Evolutionary conservation across 1,284 basidiomycete genomes (phyloP), one percentile per base, ranked within the genome.

Genomic region (Heliocybe sulcata): DNA sequence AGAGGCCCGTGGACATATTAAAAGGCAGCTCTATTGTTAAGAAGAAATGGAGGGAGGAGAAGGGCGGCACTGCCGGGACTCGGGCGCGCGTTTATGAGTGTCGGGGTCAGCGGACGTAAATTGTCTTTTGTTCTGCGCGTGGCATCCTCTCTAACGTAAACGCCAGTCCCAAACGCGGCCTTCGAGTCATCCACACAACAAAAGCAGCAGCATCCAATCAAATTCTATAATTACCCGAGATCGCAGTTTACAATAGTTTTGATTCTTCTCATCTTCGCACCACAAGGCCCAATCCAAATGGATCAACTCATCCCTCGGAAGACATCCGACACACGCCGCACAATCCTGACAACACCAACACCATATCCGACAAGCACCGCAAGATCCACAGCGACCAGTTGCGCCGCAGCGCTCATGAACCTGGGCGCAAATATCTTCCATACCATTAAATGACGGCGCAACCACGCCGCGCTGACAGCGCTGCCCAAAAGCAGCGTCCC

Each of bases 391-490:
- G 73, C 75, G 2, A 82, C 35, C 27, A 87, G 61, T 16, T 73
- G 72, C 2, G 75, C 65, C 0, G 79, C 89, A 0, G 82, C 87
- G 14, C 83, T 68, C 87, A 98, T 95, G 67, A 95, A 96, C 57
- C 95, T 75, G 52, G 97, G 97, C 27, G 94, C 94, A 67, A 98
- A 99, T 3, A 98, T 87, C 72, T 98, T 98, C 94, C 96, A 99
- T 35, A 98, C 94, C 95, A 99, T 98, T 61, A 99, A 70, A 69
- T 99, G 97, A 42, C 96, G 69, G 55, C 94, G 71, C 54, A 98
- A 75, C 65, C 84, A 81, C 2, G 89, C 87, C 0, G 93, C 86
- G 57, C 85, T 87, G 3, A 83, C 68, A 2, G 92, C 85, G 9
- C 83, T 82, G 2, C 88, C 83, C 4, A 96, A 66, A 0, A 92